Conservation (phyloP, 2,329 filamentous ascomycete species). For the Eutypella sp. region DNA sequence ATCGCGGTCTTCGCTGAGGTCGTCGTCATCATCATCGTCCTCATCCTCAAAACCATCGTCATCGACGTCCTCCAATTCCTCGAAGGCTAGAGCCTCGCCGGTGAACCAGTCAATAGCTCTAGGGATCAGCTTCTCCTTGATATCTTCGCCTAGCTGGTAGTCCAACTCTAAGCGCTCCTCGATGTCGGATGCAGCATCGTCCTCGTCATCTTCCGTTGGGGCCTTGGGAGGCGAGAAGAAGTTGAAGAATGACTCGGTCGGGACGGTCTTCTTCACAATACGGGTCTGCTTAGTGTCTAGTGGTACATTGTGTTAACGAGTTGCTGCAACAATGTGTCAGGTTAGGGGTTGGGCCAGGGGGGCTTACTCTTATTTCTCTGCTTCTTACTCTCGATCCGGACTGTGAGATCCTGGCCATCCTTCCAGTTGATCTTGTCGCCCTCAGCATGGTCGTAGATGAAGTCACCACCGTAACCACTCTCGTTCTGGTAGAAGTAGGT, state of each 20-base stretch:
- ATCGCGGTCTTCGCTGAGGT: slow-evolving; percentile 69
- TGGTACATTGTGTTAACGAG: slow-evolving; percentile 6
- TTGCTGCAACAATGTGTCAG: background rate
- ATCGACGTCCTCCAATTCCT: slow-evolving; percentile 82
- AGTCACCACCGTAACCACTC: slow-evolving; percentile 96
- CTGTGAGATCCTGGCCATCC: slow-evolving; percentile 84
- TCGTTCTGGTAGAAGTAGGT: slow-evolving; percentile 99
- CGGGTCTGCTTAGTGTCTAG: slow-evolving; percentile 98
- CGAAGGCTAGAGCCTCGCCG: slow-evolving; percentile 92
- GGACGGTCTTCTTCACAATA: slow-evolving; percentile 98
- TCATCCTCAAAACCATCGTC: slow-evolving; percentile 84
- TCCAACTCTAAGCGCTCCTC: slow-evolving; percentile 97
- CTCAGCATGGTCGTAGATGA: slow-evolving; percentile 99
- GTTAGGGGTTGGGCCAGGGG: background rate
- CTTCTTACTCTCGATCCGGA: slow-evolving; percentile 97
- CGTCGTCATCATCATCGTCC: slow-evolving; percentile 81
- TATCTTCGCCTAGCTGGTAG: slow-evolving; percentile 97
- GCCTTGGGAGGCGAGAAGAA: slow-evolving; percentile 96
- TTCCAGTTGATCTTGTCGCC: slow-evolving; percentile 99
- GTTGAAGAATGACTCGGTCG: slow-evolving; percentile 98
- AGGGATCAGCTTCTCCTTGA: slow-evolving; percentile 99
- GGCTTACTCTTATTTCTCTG: slow-evolving; percentile 95
- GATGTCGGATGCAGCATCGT: slow-evolving; percentile 79
- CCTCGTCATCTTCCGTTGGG: slow-evolving; percentile 62
- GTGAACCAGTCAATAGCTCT: slow-evolving; percentile 99